Conservation (phyloP, 169 alveolate genomes). For the Cryptosporidium sp. region DNA sequence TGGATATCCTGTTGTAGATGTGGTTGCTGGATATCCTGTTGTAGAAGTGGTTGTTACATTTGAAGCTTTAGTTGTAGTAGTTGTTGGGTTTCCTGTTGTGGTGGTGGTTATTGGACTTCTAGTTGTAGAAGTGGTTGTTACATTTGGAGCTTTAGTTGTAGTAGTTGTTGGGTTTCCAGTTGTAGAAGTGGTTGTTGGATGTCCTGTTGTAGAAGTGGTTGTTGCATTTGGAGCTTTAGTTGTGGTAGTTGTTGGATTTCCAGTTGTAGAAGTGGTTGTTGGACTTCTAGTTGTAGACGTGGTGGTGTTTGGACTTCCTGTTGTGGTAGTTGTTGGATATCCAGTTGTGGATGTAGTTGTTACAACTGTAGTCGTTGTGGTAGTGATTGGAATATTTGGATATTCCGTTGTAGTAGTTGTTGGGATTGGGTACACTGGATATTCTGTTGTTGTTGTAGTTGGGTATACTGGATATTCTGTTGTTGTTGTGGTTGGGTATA, state of each 20-base stretch:
- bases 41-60: constrained; percentile 10
- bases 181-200: constrained; percentile 2
- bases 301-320: neutral
- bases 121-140: constrained; percentile 9
- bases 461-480: neutral
- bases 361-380: neutral
- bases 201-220: neutral
- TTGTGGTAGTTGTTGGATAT: neutral
- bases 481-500: neutral
- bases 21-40: constrained; percentile 14
- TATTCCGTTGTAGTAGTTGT: constrained; percentile 2
- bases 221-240: neutral
- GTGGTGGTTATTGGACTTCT: neutral
- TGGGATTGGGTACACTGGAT: neutral
- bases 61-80: neutral
- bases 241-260: neutral
- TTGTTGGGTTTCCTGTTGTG: neutral
- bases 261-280: constrained; percentile 8
- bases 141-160: neutral
- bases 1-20: neutral
- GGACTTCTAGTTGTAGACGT: neutral
- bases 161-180: constrained; percentile 6
- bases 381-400: neutral
- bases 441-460: constrained; percentile 4
- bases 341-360: constrained; percentile 21